Evolutionary conservation across 768 basidiomycete genomes (phyloP).

Genomic region (Harrya chromipes): DNA sequence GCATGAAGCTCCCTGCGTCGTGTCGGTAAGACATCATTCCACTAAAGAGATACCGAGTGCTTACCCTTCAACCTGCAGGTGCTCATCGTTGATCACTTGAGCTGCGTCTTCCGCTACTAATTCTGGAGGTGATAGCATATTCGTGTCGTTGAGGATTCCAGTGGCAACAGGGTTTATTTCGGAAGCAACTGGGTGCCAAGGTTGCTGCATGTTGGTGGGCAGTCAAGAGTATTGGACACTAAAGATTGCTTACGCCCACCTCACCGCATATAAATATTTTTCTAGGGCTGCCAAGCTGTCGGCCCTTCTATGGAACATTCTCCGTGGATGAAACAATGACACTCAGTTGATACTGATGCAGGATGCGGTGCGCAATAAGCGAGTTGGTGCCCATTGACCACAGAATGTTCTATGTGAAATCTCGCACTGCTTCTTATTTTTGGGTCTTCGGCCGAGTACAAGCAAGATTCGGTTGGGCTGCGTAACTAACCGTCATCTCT

Average conservation of each 20-base stretch:
- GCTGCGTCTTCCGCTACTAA: not conserved
- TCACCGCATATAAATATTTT: not conserved
- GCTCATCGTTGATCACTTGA: too few species aligned
- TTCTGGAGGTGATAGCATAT: not conserved
- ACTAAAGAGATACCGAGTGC: not conserved
- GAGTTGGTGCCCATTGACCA: not conserved
- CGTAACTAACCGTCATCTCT: too few species aligned
- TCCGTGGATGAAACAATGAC: not conserved
- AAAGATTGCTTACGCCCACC: not conserved
- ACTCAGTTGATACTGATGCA: not conserved
- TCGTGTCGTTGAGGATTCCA: too few species aligned
- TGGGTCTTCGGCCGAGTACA: too few species aligned
- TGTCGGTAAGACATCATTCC: not conserved
- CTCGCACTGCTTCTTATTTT: not conserved
- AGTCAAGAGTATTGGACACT: not conserved
- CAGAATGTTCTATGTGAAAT: not conserved
- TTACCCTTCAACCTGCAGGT: not conserved
- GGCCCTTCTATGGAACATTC: not conserved
- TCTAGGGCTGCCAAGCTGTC: not conserved
- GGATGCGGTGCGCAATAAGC: not conserved
- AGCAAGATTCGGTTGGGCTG: too few species aligned
- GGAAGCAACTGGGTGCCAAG: too few species aligned
- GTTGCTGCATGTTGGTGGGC: not conserved
- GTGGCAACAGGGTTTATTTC: not conserved
- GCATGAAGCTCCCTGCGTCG: not conserved